Percentiles rank a stretch among this genome's conserved stretches.
Conservation (phyloP, 768 basidiomycete genomes). For the Lactarius psammicola region DNA sequence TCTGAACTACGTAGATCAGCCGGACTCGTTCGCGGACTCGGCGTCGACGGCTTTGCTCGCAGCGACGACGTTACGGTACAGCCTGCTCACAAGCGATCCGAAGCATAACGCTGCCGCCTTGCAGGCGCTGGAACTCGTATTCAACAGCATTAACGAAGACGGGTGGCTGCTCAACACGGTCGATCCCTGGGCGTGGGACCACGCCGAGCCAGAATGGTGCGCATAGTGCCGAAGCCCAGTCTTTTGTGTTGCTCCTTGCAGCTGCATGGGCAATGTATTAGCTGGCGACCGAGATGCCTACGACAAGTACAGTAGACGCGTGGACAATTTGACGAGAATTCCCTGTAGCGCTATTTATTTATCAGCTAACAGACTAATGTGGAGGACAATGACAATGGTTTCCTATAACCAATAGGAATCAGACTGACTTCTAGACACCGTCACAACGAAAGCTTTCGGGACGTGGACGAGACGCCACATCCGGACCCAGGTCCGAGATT, state of each 20-base stretch:
- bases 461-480: background rate
- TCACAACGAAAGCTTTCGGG: no score
- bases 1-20: constrained; percentile 51
- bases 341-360: background rate
- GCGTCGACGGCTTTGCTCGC: constrained; percentile 58
- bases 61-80: constrained; percentile 54
- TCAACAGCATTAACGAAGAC: constrained; percentile 39
- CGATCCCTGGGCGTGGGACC: constrained; percentile 10
- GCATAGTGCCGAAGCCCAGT: constrained; percentile 29
- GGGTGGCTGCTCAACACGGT: constrained; percentile 29
- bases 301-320: background rate
- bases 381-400: background rate
- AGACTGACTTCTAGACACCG: background rate
- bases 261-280: constrained; percentile 26
- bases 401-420: background rate
- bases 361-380: background rate
- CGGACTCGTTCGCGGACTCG: constrained; percentile 52
- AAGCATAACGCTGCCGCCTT: constrained; percentile 43
- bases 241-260: constrained; percentile 28
- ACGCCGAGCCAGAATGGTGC: constrained; percentile 8
- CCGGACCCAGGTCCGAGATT: background rate
- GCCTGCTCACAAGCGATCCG: constrained; percentile 41
- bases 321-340: background rate
- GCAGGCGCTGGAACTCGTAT: constrained; percentile 40
- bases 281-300: no score